phyloP scores from a whole-genome alignment of 495 filamentous ascomycete genomes.

The Melanomma pulvis-pyrius region DNA sequence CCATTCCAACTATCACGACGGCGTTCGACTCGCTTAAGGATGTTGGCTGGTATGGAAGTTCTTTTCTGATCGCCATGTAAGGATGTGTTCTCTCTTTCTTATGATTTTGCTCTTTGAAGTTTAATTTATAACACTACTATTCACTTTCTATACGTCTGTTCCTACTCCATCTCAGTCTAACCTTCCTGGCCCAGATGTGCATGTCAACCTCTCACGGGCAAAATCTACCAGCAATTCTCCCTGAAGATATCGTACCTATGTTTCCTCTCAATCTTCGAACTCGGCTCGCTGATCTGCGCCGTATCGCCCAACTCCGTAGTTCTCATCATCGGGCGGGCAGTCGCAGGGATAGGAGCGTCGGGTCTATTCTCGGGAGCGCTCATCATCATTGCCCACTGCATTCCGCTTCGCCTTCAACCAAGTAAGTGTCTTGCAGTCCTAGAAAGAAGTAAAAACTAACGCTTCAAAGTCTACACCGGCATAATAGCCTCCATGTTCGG shows the following conservation, averaged over 20 bases:
- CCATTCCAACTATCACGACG: constrained; percentile 32
- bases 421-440: constrained; percentile 54
- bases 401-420: constrained; percentile 71
- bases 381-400: constrained; percentile 75
- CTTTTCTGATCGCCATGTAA: constrained; percentile 28
- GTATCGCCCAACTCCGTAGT: constrained; percentile 71
- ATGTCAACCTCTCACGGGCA: constrained; percentile 73
- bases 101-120: constrained; percentile 53
- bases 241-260: constrained; percentile 67
- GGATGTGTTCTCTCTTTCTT: constrained; percentile 55
- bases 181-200: constrained; percentile 44
- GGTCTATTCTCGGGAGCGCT: constrained; percentile 83
- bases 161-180: neutral
- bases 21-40: constrained; percentile 33
- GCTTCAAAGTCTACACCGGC: constrained; percentile 55
- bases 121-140: constrained; percentile 50
- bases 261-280: constrained; percentile 75
- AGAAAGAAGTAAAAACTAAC: constrained; percentile 43
- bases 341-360: constrained; percentile 79
- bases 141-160: neutral
- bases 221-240: constrained; percentile 76
- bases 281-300: constrained; percentile 81
- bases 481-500: constrained; percentile 75
- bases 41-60: constrained; percentile 33
- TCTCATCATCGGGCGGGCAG: constrained; percentile 80